A percentile compares a stretch with the other conserved stretches of the same genome.
Conservation (phyloP, 371 early-diverging fungal genomes). For the Zopfochytrium polystomum region DNA sequence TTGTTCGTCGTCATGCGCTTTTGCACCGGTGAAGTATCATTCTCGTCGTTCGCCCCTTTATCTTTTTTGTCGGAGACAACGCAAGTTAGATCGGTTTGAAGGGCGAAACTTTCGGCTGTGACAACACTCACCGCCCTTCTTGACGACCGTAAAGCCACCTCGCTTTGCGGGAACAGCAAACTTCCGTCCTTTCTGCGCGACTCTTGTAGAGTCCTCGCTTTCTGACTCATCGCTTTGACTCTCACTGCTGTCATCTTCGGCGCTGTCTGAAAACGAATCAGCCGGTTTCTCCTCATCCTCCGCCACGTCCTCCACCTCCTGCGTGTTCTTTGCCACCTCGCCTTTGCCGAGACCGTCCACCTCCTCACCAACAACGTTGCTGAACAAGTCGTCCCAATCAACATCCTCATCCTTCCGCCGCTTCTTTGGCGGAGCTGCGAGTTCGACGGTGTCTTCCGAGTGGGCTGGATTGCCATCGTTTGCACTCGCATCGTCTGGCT, state of each 20-base stretch:
- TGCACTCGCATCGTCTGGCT: conserved; percentile 20
- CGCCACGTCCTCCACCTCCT: conserved; percentile 50
- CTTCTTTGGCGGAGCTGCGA: conserved; percentile 14
- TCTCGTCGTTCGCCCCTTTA: background rate
- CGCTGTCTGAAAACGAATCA: conserved; percentile 5
- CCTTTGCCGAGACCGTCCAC: conserved; percentile 38
- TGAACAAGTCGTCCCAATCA: conserved; percentile 89
- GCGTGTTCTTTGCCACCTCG: background rate
- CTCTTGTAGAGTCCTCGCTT: background rate
- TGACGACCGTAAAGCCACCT: no score
- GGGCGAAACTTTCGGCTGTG: no score
- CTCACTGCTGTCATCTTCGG: conserved; percentile 1
- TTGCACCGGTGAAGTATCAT: conserved; percentile 30
- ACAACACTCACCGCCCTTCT: no score
- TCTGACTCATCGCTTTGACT: background rate
- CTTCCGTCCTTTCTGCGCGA: background rate
- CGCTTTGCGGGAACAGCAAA: no score
- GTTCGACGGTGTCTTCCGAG: conserved; percentile 18
- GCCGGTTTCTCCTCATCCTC: conserved; percentile 34
- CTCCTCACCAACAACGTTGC: conserved; percentile 70
- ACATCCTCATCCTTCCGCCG: conserved; percentile 28
- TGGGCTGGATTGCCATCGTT: conserved; percentile 31
- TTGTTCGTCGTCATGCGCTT: conserved; percentile 81
- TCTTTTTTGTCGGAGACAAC: no score
- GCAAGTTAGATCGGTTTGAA: no score